These are phyloP conservation scores for Krasilnikovozyma curviuscula DNA, from an alignment of 768 basidiomycete species.

Conservation along the genomic window DNA sequence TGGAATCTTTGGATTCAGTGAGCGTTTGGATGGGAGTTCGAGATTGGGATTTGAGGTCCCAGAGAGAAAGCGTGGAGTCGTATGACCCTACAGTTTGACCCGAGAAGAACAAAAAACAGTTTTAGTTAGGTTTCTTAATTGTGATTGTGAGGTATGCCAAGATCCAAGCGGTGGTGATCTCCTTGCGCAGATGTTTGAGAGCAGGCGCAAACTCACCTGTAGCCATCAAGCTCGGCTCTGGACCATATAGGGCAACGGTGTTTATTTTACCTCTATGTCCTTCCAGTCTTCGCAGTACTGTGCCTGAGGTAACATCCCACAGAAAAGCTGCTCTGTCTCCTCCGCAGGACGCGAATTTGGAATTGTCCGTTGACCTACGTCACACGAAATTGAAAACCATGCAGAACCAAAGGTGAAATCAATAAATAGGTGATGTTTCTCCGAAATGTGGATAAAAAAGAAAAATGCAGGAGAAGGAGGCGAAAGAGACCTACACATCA, in stretches of 20 bases:
- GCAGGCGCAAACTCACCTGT: slow-evolving; percentile 68
- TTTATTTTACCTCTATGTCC: slow-evolving; percentile 86
- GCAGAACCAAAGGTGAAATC: background rate
- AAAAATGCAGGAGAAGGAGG: background rate
- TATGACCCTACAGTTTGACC: slow-evolving; percentile 2
- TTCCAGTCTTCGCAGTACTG: slow-evolving; percentile 58
- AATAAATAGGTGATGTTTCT: background rate
- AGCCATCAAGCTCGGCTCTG: slow-evolving; percentile 28
- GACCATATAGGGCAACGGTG: slow-evolving; percentile 49
- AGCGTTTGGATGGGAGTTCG: slow-evolving; percentile 27
- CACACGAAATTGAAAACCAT: background rate
- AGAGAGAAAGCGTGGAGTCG: slow-evolving; percentile 5
- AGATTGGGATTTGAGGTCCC: slow-evolving; percentile 13
- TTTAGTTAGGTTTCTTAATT: no score
- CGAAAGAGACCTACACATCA: slow-evolving; percentile 44
- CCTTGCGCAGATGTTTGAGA: no score
- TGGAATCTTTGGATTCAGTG: slow-evolving; percentile 69
- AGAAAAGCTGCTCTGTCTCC: slow-evolving; percentile 83
- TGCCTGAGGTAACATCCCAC: slow-evolving; percentile 85
- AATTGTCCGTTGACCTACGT: slow-evolving; percentile 74
- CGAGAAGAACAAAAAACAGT: no score
- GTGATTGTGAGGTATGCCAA: no score
- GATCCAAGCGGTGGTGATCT: no score
- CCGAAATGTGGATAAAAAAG: background rate
- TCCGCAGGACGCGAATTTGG: slow-evolving; percentile 78